A percentile compares a stretch with the other conserved stretches of the same genome.
Conservation (phyloP, 179 eudicot genomes). For the Silene noctiflora region DNA sequence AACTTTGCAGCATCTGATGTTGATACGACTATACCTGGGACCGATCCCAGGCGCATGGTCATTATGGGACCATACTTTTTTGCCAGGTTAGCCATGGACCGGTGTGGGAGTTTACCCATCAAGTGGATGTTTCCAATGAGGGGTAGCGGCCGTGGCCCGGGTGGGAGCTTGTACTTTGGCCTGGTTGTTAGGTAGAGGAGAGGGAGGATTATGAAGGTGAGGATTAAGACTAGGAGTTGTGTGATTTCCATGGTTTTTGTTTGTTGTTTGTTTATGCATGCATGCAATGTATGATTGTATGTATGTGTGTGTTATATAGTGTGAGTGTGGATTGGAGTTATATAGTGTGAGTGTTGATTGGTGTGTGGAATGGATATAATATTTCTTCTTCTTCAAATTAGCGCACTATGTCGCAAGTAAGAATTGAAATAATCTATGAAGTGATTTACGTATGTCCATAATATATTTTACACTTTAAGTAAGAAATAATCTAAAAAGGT, state of each 20-base stretch:
- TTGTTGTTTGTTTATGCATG: not conserved
- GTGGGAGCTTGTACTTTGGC: conserved; percentile 24
- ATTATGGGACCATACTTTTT: conserved; percentile 40
- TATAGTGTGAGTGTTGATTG: too few relatives aligned
- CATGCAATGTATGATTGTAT: not conserved
- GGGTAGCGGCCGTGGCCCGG: conserved; percentile 36
- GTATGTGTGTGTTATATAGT: not conserved
- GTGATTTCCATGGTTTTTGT: not conserved
- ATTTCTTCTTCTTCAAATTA: too few relatives aligned
- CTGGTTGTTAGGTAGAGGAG: not conserved
- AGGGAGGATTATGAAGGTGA: not conserved
- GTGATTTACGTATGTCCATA: too few relatives aligned
- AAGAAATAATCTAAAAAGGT: too few relatives aligned
- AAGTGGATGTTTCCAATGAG: conserved; percentile 44
- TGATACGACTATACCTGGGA: conserved; percentile 47
- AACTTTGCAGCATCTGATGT: conserved; percentile 29
- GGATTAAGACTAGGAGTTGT: not conserved
- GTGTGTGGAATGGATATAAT: too few relatives aligned
- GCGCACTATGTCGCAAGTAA: too few relatives aligned
- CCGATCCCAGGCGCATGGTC: conserved; percentile 45
- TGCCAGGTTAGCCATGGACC: conserved; percentile 30
- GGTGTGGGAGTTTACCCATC: conserved; percentile 37
- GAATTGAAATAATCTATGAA: too few relatives aligned
- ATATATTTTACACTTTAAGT: too few relatives aligned
- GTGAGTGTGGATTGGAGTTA: too few relatives aligned